Conservation (phyloP, 257 asterid genomes). For the Verbena officinalis region DNA sequence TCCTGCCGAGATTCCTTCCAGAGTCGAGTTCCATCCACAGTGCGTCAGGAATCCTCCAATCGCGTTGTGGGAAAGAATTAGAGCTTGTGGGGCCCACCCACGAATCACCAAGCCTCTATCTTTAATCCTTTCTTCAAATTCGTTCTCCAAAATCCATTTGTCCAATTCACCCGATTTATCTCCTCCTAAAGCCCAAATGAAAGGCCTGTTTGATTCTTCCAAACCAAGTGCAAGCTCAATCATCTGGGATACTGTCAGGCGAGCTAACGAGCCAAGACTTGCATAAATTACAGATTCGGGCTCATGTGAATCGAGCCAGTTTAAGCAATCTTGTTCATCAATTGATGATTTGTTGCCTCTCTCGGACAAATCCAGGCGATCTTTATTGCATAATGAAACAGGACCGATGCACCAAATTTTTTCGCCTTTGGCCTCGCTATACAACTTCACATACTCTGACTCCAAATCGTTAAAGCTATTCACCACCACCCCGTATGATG, state of each 20-base stretch:
- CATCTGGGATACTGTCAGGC: conserved; percentile 22
- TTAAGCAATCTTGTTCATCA: conserved; percentile 19
- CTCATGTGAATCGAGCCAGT: conserved; percentile 27
- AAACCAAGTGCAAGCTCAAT: conserved; percentile 31
- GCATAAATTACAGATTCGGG: conserved; percentile 31
- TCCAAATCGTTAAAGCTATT: conserved; percentile 31
- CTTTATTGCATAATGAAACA: conserved; percentile 25
- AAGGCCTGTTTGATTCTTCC: conserved; percentile 19
- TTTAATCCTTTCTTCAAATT: conserved; percentile 34
- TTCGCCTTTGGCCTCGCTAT: conserved; percentile 24
- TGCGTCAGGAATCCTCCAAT: conserved; percentile 47
- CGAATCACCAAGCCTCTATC: conserved; percentile 37
- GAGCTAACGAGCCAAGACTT: conserved; percentile 27
- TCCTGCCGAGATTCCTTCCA: conserved; percentile 41
- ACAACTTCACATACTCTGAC: conserved; percentile 23
- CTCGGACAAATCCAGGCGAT: conserved; percentile 20
- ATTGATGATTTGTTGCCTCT: conserved; percentile 17
- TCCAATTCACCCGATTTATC: conserved; percentile 28
- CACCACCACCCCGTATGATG: conserved; percentile 32
- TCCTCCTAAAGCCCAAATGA: conserved; percentile 33
- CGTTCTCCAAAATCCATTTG: conserved; percentile 33
- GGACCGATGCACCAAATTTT: conserved; percentile 32
- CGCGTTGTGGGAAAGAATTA: conserved; percentile 44
- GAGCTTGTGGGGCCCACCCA: conserved; percentile 58
- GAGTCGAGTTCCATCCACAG: conserved; percentile 57